Conservation (phyloP, 306 rosid genomes). For the Vigna trinervia region DNA sequence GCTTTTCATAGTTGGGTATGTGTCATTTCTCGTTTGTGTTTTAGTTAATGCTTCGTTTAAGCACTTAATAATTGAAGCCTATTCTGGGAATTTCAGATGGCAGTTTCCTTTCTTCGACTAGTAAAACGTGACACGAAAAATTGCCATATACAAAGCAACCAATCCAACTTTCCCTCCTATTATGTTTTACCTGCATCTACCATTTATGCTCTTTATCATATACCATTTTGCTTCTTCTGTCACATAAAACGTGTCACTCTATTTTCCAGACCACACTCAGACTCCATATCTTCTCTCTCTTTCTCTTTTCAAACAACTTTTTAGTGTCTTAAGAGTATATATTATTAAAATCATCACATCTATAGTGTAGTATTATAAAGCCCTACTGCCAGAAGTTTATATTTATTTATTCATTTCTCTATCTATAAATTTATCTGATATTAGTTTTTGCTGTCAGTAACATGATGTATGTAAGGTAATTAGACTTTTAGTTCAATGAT, state of each 20-base stretch:
- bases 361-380: no score
- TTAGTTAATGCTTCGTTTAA: conserved; percentile 35
- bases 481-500: no score
- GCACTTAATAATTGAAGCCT: conserved; percentile 44
- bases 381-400: no score
- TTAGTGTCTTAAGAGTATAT: not conserved
- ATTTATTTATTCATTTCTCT: no score
- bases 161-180: conserved; percentile 25
- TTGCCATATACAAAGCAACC: conserved; percentile 27
- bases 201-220: conserved; percentile 4
- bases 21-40: conserved; percentile 15
- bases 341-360: not conserved
- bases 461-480: no score
- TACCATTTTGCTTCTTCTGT: conserved; percentile 33
- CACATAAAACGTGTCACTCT: conserved; percentile 24
- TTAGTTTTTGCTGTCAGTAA: no score
- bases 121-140: conserved; percentile 42
- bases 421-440: no score
- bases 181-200: conserved; percentile 13
- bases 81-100: conserved; percentile 46
- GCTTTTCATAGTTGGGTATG: conserved; percentile 43
- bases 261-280: not conserved
- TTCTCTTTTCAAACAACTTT: not conserved
- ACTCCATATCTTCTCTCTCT: not conserved
- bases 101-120: conserved; percentile 35